Percentiles rank a stretch among this genome's conserved stretches.
phyloP scores from a whole-genome alignment of 108 stramenopile genomes.

The Conticribra weissflogii region DNA sequence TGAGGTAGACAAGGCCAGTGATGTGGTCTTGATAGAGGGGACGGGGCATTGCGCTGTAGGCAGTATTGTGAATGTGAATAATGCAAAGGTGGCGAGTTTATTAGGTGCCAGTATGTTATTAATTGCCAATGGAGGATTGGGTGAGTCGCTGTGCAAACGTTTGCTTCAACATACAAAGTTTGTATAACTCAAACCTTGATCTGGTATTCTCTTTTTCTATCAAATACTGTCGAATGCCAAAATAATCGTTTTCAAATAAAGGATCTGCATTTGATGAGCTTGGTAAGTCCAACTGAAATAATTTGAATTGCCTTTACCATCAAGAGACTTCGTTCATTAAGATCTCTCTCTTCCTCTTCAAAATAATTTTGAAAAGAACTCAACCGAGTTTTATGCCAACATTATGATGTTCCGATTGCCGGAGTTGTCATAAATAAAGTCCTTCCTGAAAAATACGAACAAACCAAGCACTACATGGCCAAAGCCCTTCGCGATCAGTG shows the following conservation, averaged over 20 bases:
- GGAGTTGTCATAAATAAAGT: conserved; percentile 97
- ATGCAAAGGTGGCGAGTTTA: conserved; percentile 91
- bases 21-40: conserved; percentile 90
- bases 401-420: conserved; percentile 84
- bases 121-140: conserved; percentile 94
- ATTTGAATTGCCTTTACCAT: too few relatives aligned
- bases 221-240: too few relatives aligned
- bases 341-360: not conserved
- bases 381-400: conserved; percentile 87
- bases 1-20: conserved; percentile 52
- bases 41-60: conserved; percentile 98
- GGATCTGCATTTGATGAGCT: conserved; percentile 94
- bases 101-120: conserved; percentile 90
- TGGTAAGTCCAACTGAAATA: too few relatives aligned
- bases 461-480: conserved; percentile 82
- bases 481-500: conserved; percentile 78
- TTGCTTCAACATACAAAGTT: too few relatives aligned
- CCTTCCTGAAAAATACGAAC: conserved; percentile 88
- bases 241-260: too few relatives aligned
- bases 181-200: too few relatives aligned
- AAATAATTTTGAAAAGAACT: conserved; percentile 59
- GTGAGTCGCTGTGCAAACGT: conserved; percentile 19
- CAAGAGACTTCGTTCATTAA: not conserved
- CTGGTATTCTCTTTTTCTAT: too few relatives aligned
- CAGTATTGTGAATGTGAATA: conserved; percentile 90